Evolutionary conservation across 345 rosid genomes (phyloP), one percentile per base, ranked within the genome.

Genomic region (Angophora floribunda): DNA sequence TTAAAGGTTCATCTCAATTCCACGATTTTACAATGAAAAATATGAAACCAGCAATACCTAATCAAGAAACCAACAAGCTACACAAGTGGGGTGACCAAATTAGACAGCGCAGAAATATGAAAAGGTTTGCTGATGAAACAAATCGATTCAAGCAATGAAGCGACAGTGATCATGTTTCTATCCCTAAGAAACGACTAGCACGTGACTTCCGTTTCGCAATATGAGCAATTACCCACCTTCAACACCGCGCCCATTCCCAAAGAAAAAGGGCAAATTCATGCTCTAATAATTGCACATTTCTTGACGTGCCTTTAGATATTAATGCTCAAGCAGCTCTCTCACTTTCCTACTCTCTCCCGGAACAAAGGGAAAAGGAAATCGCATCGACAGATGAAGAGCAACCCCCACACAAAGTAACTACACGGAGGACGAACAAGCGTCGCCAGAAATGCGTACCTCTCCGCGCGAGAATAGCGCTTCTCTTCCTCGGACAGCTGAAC

Each of bases 381-480:
- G 84, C 49, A 0, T 3, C 84, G 49, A 21, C 49, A 1, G 0
- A 75, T 0, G 84, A 75, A 75, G 84, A 36, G 84, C 84, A 19
- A 75, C 49, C 28, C 84, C 49, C 45, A 17, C 80, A 16, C 80
- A 4, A 0, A 16, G 32, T 70, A 8, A 70, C 80, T 5, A 0
- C 80, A 16, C 45, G 1, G 45, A 70, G 24, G 45, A 4, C 80
- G 12, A 70, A 1, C 13, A 4, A 32, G 80, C 80, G 4, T 32
- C 80, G 80, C 45, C 45, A 1, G 45, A 32, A 32, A 70, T 70
- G 80, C 16, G 86, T 89, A 96, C 99, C 99, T 96, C 91, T 95
- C 99, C 52, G 99, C 99, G 10, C 99, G 96, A 89, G 97, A 93
- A 93, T 93, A 93, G 36, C 98, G 98, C 88, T 97, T 97, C 94